Evolutionary conservation across 495 filamentous ascomycete genomes (phyloP).

Genomic region (Aspergillus cavernicola): DNA sequence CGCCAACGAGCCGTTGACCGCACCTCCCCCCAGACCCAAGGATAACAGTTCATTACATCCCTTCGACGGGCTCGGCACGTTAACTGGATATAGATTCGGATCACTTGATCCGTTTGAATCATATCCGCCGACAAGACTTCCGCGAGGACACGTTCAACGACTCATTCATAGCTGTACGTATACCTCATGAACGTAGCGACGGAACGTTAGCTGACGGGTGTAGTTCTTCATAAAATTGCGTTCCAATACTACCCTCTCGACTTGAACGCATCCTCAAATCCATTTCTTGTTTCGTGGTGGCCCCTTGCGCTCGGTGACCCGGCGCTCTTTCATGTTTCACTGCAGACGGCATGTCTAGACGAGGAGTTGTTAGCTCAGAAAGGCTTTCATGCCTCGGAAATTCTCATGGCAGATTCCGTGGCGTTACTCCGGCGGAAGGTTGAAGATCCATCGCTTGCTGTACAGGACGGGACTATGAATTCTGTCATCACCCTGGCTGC

Average conservation of each 20-base stretch:
- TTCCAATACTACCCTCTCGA: constrained; percentile 55
- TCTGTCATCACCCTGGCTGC: constrained; percentile 51
- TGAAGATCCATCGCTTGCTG: constrained; percentile 35
- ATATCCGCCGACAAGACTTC: constrained; percentile 47
- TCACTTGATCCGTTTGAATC: constrained; percentile 50
- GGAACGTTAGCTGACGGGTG: neutral
- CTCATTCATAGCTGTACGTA: constrained; percentile 49
- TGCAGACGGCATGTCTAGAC: constrained; percentile 52
- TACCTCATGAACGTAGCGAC: no score
- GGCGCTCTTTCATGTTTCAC: constrained; percentile 49
- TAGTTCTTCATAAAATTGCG: constrained; percentile 49
- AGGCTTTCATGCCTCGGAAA: constrained; percentile 43
- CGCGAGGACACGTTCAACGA: constrained; percentile 40
- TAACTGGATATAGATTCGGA: constrained; percentile 21
- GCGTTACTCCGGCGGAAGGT: constrained; percentile 44
- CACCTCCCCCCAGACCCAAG: constrained; percentile 6
- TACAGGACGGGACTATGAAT: constrained; percentile 52
- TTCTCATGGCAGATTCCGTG: constrained; percentile 51
- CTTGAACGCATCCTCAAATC: constrained; percentile 43
- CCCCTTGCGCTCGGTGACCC: constrained; percentile 47
- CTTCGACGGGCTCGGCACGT: neutral
- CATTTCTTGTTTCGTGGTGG: constrained; percentile 54
- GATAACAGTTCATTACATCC: constrained; percentile 8
- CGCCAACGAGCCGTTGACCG: constrained; percentile 43
- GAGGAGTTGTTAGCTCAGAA: constrained; percentile 46